Percentiles rank a stretch among this genome's conserved stretches.
Conservation (phyloP, 352 stramenopile species). For the Phytopythium chamaehyphon region DNA sequence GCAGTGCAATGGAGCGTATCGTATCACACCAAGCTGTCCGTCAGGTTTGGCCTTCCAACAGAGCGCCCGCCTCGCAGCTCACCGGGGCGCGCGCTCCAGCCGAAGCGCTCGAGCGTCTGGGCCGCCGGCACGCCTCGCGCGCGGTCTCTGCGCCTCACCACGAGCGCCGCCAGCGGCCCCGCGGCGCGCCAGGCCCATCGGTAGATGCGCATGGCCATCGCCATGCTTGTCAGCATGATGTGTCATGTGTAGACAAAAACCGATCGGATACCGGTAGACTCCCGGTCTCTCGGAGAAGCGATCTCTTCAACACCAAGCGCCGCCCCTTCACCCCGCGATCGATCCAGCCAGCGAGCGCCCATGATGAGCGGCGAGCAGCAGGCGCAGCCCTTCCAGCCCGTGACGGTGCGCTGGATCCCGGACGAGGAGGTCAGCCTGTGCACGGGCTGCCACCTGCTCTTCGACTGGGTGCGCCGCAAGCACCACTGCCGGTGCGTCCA, state of each 20-base stretch:
- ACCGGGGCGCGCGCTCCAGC: constrained; percentile 32
- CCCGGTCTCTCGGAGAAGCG: no score
- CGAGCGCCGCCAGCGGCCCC: constrained; percentile 50
- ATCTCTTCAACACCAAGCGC: background rate
- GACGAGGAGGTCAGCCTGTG: constrained; percentile 80
- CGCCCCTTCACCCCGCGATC: background rate
- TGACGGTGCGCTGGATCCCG: constrained; percentile 79
- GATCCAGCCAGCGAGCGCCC: background rate
- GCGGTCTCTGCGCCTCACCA: constrained; percentile 49
- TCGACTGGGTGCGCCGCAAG: constrained; percentile 87
- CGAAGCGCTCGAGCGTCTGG: constrained; percentile 54
- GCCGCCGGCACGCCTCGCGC: constrained; percentile 22
- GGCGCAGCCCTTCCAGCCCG: constrained; percentile 19
- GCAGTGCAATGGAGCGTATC: background rate
- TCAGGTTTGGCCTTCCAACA: constrained; percentile 11
- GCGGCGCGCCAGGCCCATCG: constrained; percentile 43
- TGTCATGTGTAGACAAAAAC: no score
- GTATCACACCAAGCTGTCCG: background rate
- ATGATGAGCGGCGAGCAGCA: constrained; percentile 7
- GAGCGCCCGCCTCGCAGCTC: constrained; percentile 5
- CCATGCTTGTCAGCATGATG: no score
- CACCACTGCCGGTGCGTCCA: constrained; percentile 78
- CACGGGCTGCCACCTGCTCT: constrained; percentile 73
- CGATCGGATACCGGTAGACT: no score
- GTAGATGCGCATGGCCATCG: constrained; percentile 31